These are phyloP conservation scores for Colletotrichum cuscutae DNA, from an alignment of 2,329 filamentous ascomycete genomes.

Conservation along the genomic window DNA sequence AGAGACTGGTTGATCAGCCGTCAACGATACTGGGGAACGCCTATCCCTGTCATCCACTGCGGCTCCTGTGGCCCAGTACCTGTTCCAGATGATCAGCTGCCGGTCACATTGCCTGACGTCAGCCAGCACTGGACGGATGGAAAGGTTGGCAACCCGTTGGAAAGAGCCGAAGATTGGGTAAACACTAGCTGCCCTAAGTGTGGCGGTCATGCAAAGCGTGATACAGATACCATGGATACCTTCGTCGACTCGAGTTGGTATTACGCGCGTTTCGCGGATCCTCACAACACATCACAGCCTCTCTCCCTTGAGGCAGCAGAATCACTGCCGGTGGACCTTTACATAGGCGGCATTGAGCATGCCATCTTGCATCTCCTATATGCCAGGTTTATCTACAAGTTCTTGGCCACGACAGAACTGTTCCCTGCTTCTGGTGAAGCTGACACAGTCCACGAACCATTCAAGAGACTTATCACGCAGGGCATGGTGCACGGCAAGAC, in stretches of 20 bases:
- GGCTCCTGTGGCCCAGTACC: conserved; percentile 79
- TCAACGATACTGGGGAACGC: conserved; percentile 93
- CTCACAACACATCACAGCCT: conserved; percentile 69
- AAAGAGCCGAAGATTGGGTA: conserved; percentile 77
- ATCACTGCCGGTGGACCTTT: conserved; percentile 83
- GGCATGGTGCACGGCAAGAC: conserved; percentile 95
- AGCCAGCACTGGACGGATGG: conserved; percentile 74
- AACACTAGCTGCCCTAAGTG: conserved; percentile 82
- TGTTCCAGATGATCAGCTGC: conserved; percentile 80
- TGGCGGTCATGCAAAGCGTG: conserved; percentile 74
- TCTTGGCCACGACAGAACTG: conserved; percentile 69
- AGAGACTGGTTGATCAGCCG: conserved; percentile 92
- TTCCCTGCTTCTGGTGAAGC: conserved; percentile 52
- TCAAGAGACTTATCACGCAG: conserved; percentile 84
- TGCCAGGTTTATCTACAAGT: conserved; percentile 90
- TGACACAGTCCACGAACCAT: conserved; percentile 72
- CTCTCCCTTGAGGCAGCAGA: conserved; percentile 71
- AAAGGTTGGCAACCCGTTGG: conserved; percentile 81
- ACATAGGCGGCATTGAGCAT: conserved; percentile 90
- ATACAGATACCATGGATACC: conserved; percentile 96
- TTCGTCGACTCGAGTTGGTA: conserved; percentile 98
- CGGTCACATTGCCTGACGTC: conserved; percentile 78
- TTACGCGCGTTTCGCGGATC: conserved; percentile 82
- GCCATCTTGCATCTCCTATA: conserved; percentile 92
- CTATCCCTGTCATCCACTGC: conserved; percentile 91